Base-by-base conservation (phyloP, 805 yeast genomes). In the Hanseniaspora hatyaiensis region DNA sequence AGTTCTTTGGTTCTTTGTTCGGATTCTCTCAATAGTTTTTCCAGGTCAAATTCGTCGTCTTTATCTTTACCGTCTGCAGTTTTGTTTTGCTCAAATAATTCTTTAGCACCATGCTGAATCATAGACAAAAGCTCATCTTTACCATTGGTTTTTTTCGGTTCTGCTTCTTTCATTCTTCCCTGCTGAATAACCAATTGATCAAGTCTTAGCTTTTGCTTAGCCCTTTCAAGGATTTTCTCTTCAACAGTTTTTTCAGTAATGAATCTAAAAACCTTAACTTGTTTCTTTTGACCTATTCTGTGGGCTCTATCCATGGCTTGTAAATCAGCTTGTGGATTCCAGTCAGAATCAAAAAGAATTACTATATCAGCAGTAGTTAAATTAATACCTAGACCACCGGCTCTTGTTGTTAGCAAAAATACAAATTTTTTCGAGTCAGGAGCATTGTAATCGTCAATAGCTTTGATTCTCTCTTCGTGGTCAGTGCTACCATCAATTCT, bases 291-390 rank as follows among this genome's bases (percentile, higher is more conserved):
- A 6, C 94, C 94, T 59, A 82, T 82, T 70, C 94, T 74, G 63
- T 82, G 94, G 0, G 92, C 92, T 67, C 94, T 73, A 60, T 82
- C 94, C 92, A 82, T 82, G 1, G 89, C 89, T 63, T 82, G 94
- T 54, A 82, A 71, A 69, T 82, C 94, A 3, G 89, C 92, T 59
- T 82, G 94, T 1, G 94, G 94, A 55, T 82, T 82, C 94, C 94
- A 82, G 61, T 82, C 94, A 3, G 87, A 79, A 63, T 82, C 94
- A 59, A 69, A 82, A 38, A 82, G 62, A 2, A 82, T 73, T 40
- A 82, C 94, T 52, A 79, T 69, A 61, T 82, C 88, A 1, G 92
- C 92, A n/a, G 78, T 67, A 3, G 92, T 82, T 57, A 82, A 70
- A 59, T 82, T 82, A 57, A 82, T 82, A 64, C 94, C 94, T 60